Percentiles rank a stretch among this genome's conserved stretches.
phyloP scores from a whole-genome alignment of 2,329 filamentous ascomycete species.

The Phialophora tarda region DNA sequence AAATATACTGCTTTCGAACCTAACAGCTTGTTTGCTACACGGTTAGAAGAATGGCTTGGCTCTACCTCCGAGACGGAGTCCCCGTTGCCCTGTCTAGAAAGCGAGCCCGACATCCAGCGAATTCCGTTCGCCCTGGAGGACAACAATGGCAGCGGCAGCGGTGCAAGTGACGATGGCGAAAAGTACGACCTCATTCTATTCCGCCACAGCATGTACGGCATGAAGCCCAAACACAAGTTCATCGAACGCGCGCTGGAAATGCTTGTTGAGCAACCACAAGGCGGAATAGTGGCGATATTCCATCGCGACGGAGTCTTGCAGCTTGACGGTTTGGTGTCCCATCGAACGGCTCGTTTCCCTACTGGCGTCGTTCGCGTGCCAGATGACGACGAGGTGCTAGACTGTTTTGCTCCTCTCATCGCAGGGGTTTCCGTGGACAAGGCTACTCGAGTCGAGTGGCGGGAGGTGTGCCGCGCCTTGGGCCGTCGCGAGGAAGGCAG shows the following conservation, averaged over 20 bases:
- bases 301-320: constrained; percentile 57
- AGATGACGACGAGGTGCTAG: constrained; percentile 54
- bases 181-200: constrained; percentile 64
- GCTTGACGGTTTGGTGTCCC: constrained; percentile 57
- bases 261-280: constrained; percentile 50
- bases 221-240: constrained; percentile 56
- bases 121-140: constrained; percentile 48
- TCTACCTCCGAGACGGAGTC: constrained; percentile 40
- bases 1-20: constrained; percentile 63
- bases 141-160: constrained; percentile 37
- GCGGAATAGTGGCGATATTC: constrained; percentile 58
- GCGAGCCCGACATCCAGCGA: constrained; percentile 48
- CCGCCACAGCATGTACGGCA: constrained; percentile 69
- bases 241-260: constrained; percentile 57
- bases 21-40: constrained; percentile 53
- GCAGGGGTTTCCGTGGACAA: constrained; percentile 53
- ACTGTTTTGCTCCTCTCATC: constrained; percentile 61
- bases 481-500: constrained; percentile 48
- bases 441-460: constrained; percentile 53
- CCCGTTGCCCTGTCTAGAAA: constrained; percentile 52
- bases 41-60: constrained; percentile 53
- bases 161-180: constrained; percentile 37
- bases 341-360: constrained; percentile 56
- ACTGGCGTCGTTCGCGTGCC: constrained; percentile 51
- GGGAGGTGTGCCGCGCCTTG: constrained; percentile 58